These are phyloP conservation scores for Sclerotinia trifoliorum DNA, from an alignment of 2,329 filamentous ascomycete genomes.

Conservation along the genomic window DNA sequence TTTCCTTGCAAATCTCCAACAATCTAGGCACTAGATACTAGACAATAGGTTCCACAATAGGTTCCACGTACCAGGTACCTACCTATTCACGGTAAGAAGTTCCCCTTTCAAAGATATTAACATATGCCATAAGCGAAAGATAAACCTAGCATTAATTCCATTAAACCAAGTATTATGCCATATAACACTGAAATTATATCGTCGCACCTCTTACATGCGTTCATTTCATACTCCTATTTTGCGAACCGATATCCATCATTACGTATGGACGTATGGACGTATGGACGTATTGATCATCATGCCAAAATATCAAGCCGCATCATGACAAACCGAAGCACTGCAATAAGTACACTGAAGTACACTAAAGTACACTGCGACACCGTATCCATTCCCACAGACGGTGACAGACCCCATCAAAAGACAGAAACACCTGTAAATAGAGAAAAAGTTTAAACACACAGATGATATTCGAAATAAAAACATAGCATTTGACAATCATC, in stretches of 20 bases:
- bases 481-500: background rate
- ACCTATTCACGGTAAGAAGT: background rate
- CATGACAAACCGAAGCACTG: background rate
- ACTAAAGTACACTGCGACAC: too few relatives aligned
- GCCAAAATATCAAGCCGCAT: background rate
- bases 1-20: background rate
- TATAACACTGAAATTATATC: background rate
- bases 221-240: background rate
- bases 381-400: too few relatives aligned
- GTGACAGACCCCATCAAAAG: background rate
- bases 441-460: background rate
- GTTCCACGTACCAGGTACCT: too few relatives aligned
- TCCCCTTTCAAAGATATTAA: background rate
- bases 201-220: background rate
- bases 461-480: background rate
- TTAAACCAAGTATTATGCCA: background rate
- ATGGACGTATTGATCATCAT: background rate
- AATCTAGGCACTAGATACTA: too few relatives aligned
- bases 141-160: background rate
- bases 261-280: too few relatives aligned
- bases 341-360: too few relatives aligned
- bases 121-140: background rate
- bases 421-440: background rate
- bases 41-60: too few relatives aligned
- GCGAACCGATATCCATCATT: background rate